Evolutionary conservation across 108 stramenopile species (phyloP), one percentile per base, ranked within the genome.

Genomic region (Nitzschia inconspicua): DNA sequence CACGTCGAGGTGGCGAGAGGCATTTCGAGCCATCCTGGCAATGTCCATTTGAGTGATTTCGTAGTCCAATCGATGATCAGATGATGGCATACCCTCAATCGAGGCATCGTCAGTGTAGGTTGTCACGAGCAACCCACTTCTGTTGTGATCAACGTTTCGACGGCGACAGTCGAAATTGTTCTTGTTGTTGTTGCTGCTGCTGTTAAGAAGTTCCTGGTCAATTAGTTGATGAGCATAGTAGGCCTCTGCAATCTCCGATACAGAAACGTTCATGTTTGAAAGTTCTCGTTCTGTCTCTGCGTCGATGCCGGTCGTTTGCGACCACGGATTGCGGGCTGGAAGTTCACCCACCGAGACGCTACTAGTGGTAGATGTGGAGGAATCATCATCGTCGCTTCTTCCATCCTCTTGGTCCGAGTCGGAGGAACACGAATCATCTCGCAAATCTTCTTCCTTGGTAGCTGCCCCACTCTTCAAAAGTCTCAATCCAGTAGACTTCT

Each of bases 31-130:
- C 88, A 89, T 89, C 6, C 88, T 71, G 23, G 80, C 63, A 31
- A 89, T 78, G 40, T 89, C 88, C 70, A 83, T 73, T 73, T 89
- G 88, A 3, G 84, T 81, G 26, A 89, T 86, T 26, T 78, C 77
- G 41, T 78, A 89, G 44, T 89, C 88, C 24, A 89, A 60, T 31
- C 79, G 65, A 40, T 79, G 50, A n/a, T n/a, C n/a, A n/a, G n/a
- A n/a, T n/a, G n/a, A n/a, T n/a, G n/a, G n/a, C n/a, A n/a, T n/a
- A 31, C 41, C 59, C 11, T 47, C 66, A 24, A 44, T 3, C 28
- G 37, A 43, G 19, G 53, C 44, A 31, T 65, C 44, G 4, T 54
- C 63, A 19, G 16, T 34, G n/a, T n/a, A n/a, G n/a, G n/a, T n/a
- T n/a, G n/a, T 49, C 25, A n/a, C 10, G 3, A n/a, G 10, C 24